Conservation (phyloP, 2,329 filamentous ascomycete genomes). For the Ophiostoma fasciatum region DNA sequence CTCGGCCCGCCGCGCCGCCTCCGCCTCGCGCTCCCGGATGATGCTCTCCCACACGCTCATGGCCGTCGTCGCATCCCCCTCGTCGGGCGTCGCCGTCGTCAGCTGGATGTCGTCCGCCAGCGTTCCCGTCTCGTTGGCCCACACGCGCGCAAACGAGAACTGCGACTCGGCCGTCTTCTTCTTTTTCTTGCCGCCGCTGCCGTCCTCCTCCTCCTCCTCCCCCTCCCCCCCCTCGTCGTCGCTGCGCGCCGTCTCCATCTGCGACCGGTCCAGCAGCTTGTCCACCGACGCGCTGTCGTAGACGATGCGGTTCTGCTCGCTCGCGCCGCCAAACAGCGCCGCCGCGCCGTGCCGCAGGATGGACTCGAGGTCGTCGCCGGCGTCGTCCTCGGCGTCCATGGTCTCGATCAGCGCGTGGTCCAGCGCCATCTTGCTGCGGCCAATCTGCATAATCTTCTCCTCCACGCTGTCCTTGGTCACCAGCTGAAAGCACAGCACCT, state of each 20-base stretch:
- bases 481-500: conserved; percentile 88
- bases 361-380: conserved; percentile 66
- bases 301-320: conserved; percentile 54
- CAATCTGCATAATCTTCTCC: conserved; percentile 92
- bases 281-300: conserved; percentile 80
- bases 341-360: conserved; percentile 79
- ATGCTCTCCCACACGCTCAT: conserved; percentile 81
- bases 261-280: conserved; percentile 73
- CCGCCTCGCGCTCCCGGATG: conserved; percentile 63
- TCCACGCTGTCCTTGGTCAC: conserved; percentile 82
- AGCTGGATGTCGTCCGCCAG: conserved; percentile 49
- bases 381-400: conserved; percentile 73
- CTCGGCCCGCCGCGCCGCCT: conserved; percentile 58
- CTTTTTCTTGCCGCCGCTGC: no score
- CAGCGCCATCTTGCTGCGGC: conserved; percentile 87
- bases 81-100: conserved; percentile 22
- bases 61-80: conserved; percentile 25
- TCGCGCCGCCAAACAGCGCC: conserved; percentile 67
- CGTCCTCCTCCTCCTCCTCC: no score
- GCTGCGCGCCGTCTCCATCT: conserved; percentile 56
- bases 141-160: conserved; percentile 82
- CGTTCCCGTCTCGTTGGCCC: conserved; percentile 65
- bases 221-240: no score
- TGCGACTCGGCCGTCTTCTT: conserved; percentile 50
- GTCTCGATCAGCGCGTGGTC: conserved; percentile 90